Percentiles rank a stretch among this genome's conserved stretches.
These are phyloP conservation scores for Hibiscus mutabilis DNA, from an alignment of 345 rosid genomes.

Conservation along the genomic window DNA sequence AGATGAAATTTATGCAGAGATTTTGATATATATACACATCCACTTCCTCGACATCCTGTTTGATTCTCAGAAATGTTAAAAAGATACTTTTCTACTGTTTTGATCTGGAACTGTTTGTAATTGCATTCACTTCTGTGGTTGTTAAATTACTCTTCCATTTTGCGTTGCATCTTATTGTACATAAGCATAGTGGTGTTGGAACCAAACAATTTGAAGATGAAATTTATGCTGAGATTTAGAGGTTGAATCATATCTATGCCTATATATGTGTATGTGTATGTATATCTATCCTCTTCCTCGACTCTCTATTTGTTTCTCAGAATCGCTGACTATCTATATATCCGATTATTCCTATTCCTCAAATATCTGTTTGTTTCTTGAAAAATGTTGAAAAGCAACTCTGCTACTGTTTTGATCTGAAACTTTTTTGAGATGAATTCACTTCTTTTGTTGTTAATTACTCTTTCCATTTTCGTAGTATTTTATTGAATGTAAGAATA, in stretches of 20 bases:
- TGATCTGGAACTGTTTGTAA: background rate
- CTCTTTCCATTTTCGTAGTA: background rate
- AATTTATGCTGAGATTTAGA: background rate
- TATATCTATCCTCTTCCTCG: background rate
- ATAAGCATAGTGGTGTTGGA: background rate
- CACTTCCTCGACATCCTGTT: background rate
- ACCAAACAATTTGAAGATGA: background rate
- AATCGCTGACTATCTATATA: too few species aligned
- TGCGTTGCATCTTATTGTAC: background rate
- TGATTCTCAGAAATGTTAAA: background rate
- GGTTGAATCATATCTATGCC: background rate
- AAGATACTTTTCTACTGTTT: background rate
- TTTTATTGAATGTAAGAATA: background rate
- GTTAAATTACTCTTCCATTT: background rate
- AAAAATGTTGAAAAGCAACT: background rate
- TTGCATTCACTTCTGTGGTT: background rate
- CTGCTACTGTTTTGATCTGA: background rate
- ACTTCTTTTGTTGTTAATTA: conserved; percentile 2
- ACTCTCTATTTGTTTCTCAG: too few species aligned
- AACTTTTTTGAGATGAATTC: background rate
- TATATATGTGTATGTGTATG: too few species aligned
- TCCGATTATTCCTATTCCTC: background rate
- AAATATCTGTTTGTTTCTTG: conserved; percentile 4
- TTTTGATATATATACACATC: background rate
- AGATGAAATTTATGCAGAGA: background rate